Evolutionary conservation across 306 rosid genomes (phyloP).

Genomic region (Gillenia trifoliata): DNA sequence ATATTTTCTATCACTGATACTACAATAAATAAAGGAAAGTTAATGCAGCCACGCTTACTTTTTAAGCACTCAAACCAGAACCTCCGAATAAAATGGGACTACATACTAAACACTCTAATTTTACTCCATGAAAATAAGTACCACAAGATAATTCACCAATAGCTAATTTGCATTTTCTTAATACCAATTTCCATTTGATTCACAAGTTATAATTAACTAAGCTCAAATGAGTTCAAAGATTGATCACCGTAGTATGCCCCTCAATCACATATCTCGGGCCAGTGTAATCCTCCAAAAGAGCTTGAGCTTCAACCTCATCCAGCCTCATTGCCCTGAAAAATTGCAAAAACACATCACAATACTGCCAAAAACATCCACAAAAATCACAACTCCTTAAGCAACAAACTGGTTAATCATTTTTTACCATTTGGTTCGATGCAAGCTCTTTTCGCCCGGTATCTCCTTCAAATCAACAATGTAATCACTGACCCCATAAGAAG

Average conservation of each 20-base stretch:
- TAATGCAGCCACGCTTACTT: background rate
- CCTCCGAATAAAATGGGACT: background rate
- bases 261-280: constrained; percentile 85
- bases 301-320: constrained; percentile 49
- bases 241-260: constrained; percentile 55
- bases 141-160: background rate
- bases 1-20: background rate
- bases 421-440: constrained; percentile 90
- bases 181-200: constrained; percentile 5
- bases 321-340: constrained; percentile 61
- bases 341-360: background rate
- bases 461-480: constrained; percentile 75
- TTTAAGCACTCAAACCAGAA: background rate
- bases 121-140: background rate
- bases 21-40: background rate
- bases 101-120: background rate
- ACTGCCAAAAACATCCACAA: constrained; percentile 10
- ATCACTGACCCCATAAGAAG: constrained; percentile 33
- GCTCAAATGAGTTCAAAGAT: constrained; percentile 22
- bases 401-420: constrained; percentile 7
- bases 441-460: constrained; percentile 78
- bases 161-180: background rate
- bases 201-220: constrained; percentile 9
- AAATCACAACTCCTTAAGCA: constrained; percentile 4
- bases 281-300: constrained; percentile 57